phyloP scores from a whole-genome alignment of 2,329 filamentous ascomycete genomes.

The Stromatinia cepivora region DNA sequence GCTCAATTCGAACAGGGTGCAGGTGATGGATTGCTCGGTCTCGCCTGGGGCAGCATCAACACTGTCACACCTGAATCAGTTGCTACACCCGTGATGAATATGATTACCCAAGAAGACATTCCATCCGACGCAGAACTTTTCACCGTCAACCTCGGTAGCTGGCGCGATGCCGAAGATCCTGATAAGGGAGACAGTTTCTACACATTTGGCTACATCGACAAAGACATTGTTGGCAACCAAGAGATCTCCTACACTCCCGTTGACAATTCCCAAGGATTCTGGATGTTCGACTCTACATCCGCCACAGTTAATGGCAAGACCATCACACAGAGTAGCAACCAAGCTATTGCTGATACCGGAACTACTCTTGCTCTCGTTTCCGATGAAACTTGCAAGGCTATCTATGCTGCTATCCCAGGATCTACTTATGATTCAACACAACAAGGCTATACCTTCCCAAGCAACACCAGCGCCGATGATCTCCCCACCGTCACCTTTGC shows the following conservation, averaged over 20 bases:
- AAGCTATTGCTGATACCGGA: constrained; percentile 70
- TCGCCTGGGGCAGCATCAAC: constrained; percentile 66
- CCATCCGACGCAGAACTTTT: constrained; percentile 52
- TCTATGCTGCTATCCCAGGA: constrained; percentile 65
- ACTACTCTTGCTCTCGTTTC: constrained; percentile 67
- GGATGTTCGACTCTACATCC: constrained; percentile 61
- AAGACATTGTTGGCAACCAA: constrained; percentile 55
- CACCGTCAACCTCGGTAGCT: constrained; percentile 57
- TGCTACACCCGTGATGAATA: constrained; percentile 66
- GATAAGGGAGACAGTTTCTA: constrained; percentile 58
- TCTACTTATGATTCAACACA: constrained; percentile 54
- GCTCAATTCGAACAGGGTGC: constrained; percentile 55
- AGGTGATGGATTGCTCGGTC: constrained; percentile 65
- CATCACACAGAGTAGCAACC: constrained; percentile 55
- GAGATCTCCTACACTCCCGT: constrained; percentile 61
- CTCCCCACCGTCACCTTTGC: constrained; percentile 63
- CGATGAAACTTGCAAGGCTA: constrained; percentile 58
- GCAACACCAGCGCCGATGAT: constrained; percentile 49
- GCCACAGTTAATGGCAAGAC: constrained; percentile 58
- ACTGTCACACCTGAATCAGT: constrained; percentile 57
- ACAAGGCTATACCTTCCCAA: constrained; percentile 66
- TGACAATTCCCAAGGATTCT: constrained; percentile 66
- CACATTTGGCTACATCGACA: constrained; percentile 72
- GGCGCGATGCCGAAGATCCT: constrained; percentile 50
- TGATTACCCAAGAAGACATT: constrained; percentile 60